These are phyloP conservation scores for Rhodomyrtus psidioides DNA, from an alignment of 441 rosid species.

Conservation along the genomic window DNA sequence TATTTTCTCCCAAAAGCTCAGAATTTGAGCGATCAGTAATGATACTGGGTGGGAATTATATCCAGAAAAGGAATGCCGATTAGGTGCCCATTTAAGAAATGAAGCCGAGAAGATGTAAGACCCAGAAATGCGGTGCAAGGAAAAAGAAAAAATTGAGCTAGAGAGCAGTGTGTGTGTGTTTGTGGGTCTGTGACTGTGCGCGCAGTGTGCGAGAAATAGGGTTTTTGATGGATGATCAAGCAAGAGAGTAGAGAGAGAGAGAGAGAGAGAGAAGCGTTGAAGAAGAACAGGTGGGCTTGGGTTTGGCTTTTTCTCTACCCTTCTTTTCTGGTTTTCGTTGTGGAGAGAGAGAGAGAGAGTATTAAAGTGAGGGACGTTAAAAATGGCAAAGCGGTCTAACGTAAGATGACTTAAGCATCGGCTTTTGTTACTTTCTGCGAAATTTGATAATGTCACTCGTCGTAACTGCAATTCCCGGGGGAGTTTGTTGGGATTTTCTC, in stretches of 20 bases:
- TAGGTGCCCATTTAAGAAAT: neutral
- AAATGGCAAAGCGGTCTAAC: neutral
- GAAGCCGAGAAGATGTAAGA: neutral
- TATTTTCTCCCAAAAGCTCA: neutral
- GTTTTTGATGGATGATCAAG: constrained; percentile 5
- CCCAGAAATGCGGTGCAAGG: neutral
- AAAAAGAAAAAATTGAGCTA: neutral
- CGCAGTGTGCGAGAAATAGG: neutral
- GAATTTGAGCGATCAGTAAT: neutral
- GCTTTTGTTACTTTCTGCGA: neutral
- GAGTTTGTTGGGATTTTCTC: neutral
- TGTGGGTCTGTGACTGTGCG: neutral
- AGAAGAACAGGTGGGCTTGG: constrained; percentile 15
- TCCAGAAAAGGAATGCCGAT: neutral
- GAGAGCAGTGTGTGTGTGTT: neutral
- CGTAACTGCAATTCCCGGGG: neutral
- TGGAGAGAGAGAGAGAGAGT: neutral
- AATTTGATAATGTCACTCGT: neutral
- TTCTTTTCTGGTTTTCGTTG: neutral
- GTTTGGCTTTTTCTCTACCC: constrained; percentile 14
- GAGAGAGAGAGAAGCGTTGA: constrained; percentile 2
- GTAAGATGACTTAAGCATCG: neutral
- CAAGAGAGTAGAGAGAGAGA: neutral
- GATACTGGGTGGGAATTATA: neutral
- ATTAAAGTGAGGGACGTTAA: neutral